Evolutionary conservation across 495 filamentous ascomycete species (phyloP).

Genomic region (Aspergillus sparsus): DNA sequence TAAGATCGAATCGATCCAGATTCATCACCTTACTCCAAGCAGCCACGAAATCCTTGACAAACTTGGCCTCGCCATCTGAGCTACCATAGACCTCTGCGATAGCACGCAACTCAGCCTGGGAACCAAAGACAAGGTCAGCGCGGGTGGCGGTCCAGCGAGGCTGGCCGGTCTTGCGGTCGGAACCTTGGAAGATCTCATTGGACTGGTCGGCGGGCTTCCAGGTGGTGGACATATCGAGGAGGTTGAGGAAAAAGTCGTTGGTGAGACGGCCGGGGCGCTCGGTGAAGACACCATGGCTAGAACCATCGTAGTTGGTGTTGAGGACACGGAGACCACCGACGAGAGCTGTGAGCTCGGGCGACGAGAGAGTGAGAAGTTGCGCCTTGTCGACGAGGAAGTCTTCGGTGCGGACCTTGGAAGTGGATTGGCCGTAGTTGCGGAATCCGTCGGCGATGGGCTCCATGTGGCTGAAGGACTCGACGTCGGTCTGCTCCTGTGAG

Average conservation of each 20-base stretch:
- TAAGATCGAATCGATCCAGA: conserved; percentile 65
- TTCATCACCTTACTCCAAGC: conserved; percentile 74
- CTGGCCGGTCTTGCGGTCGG: conserved; percentile 64
- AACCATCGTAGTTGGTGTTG: conserved; percentile 67
- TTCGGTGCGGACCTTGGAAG: conserved; percentile 58
- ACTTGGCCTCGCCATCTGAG: conserved; percentile 56
- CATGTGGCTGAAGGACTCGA: conserved; percentile 59
- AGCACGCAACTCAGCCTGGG: conserved; percentile 69
- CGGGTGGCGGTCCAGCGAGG: conserved; percentile 70
- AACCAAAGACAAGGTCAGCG: conserved; percentile 68
- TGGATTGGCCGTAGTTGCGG: conserved; percentile 70
- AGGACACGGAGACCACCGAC: conserved; percentile 67
- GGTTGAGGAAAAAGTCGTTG: conserved; percentile 76
- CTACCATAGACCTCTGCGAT: conserved; percentile 66
- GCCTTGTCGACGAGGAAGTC: conserved; percentile 68
- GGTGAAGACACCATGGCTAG: conserved; percentile 62
- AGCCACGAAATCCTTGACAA: conserved; percentile 67
- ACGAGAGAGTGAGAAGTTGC: conserved; percentile 63
- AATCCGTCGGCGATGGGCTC: conserved; percentile 67
- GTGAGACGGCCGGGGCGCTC: conserved; percentile 62
- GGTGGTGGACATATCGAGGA: conserved; percentile 62
- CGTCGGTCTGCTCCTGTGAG: conserved; percentile 64
- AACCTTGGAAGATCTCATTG: conserved; percentile 60
- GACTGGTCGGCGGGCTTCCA: conserved; percentile 56
- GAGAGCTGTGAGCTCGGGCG: conserved; percentile 66